phyloP scores from a whole-genome alignment of 192 early-diverging fungal species.

The Entomortierella lignicola region DNA sequence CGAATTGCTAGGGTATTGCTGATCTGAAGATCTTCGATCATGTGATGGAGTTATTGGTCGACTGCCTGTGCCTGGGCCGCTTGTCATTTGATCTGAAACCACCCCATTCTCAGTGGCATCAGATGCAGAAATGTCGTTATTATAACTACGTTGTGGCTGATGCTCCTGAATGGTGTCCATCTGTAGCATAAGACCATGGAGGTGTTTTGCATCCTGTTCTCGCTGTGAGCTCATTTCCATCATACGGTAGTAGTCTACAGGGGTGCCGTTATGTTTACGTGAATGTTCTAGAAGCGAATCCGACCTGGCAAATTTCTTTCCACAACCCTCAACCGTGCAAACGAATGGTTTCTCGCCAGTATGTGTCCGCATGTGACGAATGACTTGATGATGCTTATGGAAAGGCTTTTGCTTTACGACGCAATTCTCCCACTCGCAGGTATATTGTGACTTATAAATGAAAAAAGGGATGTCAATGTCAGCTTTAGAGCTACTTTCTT shows the following conservation, averaged over 20 bases:
- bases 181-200: conserved; percentile 42
- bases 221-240: conserved; percentile 44
- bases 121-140: background rate
- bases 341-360: conserved; percentile 83
- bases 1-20: background rate
- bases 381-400: conserved; percentile 77
- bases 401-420: conserved; percentile 71
- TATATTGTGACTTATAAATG: conserved; percentile 65
- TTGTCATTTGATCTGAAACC: background rate
- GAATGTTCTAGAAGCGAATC: conserved; percentile 78
- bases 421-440: conserved; percentile 65
- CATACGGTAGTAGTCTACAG: conserved; percentile 50
- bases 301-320: conserved; percentile 79
- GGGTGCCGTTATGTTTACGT: conserved; percentile 61
- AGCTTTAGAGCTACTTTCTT: too few relatives aligned
- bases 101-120: background rate
- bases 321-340: conserved; percentile 73
- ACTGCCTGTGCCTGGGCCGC: background rate
- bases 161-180: conserved; percentile 53
- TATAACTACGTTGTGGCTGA: conserved; percentile 14
- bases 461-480: too few relatives aligned
- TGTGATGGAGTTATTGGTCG: conserved; percentile 1
- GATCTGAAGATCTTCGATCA: conserved; percentile 6
- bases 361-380: conserved; percentile 79
- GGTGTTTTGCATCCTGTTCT: conserved; percentile 48